A percentile compares a stretch with the other conserved stretches of the same genome.
phyloP scores from a whole-genome alignment of 352 stramenopile genomes.

The Globisporangium orthogonon region DNA sequence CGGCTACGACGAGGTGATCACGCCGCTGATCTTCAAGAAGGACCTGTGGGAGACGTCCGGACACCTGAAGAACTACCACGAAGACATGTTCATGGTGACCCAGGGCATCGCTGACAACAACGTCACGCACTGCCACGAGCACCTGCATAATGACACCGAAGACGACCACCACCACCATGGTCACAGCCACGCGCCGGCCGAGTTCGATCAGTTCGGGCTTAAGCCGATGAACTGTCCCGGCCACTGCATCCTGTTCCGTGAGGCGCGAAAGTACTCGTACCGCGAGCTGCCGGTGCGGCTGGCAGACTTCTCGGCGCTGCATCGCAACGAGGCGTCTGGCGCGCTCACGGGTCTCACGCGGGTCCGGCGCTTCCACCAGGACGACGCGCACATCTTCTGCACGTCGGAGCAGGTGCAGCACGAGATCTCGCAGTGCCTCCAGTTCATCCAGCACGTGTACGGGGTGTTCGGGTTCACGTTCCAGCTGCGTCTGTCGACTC shows the following conservation, averaged over 20 bases:
- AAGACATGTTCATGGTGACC: slow-evolving; percentile 94
- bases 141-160: slow-evolving; percentile 18
- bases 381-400: slow-evolving; percentile 99
- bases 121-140: slow-evolving; percentile 16
- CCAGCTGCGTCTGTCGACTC: slow-evolving; percentile 90
- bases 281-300: slow-evolving; percentile 92
- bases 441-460: slow-evolving; percentile 94
- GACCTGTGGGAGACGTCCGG: slow-evolving; percentile 97
- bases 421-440: slow-evolving; percentile 92
- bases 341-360: slow-evolving; percentile 95
- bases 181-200: slow-evolving; percentile 19
- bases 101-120: slow-evolving; percentile 44
- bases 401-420: slow-evolving; percentile 92
- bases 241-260: slow-evolving; percentile 96
- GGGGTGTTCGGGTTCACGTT: slow-evolving; percentile 94
- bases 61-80: slow-evolving; percentile 95
- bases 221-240: slow-evolving; percentile 99
- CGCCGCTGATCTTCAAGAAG: slow-evolving; percentile 96
- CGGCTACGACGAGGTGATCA: slow-evolving; percentile 96
- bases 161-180: slow-evolving; percentile 16
- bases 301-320: slow-evolving; percentile 94
- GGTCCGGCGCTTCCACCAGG: slow-evolving; percentile 97
- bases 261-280: slow-evolving; percentile 93
- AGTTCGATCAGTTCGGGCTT: slow-evolving; percentile 93
- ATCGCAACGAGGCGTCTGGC: slow-evolving; percentile 93